Base-by-base conservation (phyloP, 2,329 filamentous ascomycete genomes). In the Aspergillus sp. region DNA sequence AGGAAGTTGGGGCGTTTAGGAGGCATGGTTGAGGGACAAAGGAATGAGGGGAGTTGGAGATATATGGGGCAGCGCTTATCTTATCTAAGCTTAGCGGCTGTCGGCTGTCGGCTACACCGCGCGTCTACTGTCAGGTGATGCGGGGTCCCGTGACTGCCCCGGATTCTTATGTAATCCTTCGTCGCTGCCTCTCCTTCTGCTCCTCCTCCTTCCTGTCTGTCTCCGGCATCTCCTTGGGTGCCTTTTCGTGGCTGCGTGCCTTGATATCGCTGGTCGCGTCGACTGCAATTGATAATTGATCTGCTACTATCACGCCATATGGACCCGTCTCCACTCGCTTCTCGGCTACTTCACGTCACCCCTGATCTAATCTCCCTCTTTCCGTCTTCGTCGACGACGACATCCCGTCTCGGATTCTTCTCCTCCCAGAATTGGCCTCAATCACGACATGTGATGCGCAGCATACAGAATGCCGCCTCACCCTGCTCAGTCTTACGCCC, bases 1-100 rank as follows among this genome's bases (percentile, higher is more conserved):
- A 78, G 67, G 53, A 77, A 77, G 49, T 77, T 77, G 13, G 74
- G 74, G 25, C 68, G 66, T 52, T 67, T 67, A 7, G 51, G 12
- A 31, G 46, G 33, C 51, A 56, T 56, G 29, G 5, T 39, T 27
- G 17, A 20, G 12, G 5, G 19, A 6, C 19, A 25, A 32, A 34
- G 15, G 15, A 7, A 20, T 12, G 8, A 24, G 24, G 33, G 26
- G 28, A 32, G 32, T 13, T 19, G 19, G 25, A 14, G 15, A 19
- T 13, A 26, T 11, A 28, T n/a, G 19, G 13, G n/a, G n/a, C n/a
- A 10, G 3, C 8, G 16, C 12, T 27, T 29, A 28, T 20, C 12
- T 24, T 10, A 12, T 15, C 15, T 29, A 32, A 10, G 24, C 32
- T 33, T 13, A 16, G 36, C 40, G 40, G 29, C 39, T 30, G 12